Evolutionary conservation across 148 eudicot genomes (phyloP).

Genomic region (Silene conica): DNA sequence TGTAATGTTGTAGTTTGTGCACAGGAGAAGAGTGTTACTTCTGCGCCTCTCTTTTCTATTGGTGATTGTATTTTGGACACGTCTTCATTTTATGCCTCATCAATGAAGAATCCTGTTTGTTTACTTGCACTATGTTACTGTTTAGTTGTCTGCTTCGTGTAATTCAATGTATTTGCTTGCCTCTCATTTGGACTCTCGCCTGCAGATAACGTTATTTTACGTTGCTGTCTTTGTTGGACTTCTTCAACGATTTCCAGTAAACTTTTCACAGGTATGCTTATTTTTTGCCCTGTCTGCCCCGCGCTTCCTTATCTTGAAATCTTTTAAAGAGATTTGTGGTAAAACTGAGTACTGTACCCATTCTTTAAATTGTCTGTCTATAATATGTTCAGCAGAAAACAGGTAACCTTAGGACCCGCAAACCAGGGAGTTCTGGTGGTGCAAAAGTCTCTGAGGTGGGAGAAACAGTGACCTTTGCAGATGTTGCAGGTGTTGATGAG

Average conservation of each 20-base stretch:
- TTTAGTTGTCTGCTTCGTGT: too few relatives aligned
- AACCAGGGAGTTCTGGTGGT: constrained; percentile 73
- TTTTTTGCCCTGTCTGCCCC: background rate
- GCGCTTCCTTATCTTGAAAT: background rate
- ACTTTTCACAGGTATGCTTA: constrained; percentile 69
- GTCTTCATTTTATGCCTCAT: background rate
- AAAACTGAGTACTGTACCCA: background rate
- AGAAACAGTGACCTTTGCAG: constrained; percentile 81
- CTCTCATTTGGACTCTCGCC: constrained; percentile 14
- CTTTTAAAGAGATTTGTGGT: background rate
- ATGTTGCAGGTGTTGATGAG: constrained; percentile 98
- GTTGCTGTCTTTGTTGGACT: constrained; percentile 75
- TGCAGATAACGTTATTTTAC: constrained; percentile 82
- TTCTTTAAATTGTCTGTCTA: constrained; percentile 12
- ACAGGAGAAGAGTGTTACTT: background rate
- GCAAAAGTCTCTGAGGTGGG: constrained; percentile 73
- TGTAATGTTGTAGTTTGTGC: background rate
- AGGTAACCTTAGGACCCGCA: constrained; percentile 83
- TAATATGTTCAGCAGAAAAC: constrained; percentile 48
- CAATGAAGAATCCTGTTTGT: background rate
- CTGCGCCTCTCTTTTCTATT: background rate
- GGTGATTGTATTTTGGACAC: background rate
- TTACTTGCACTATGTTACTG: background rate
- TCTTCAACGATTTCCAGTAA: constrained; percentile 71
- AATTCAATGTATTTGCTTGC: background rate